phyloP scores from a whole-genome alignment of 768 basidiomycete genomes.

The Pilatotrama ljubarskyi region DNA sequence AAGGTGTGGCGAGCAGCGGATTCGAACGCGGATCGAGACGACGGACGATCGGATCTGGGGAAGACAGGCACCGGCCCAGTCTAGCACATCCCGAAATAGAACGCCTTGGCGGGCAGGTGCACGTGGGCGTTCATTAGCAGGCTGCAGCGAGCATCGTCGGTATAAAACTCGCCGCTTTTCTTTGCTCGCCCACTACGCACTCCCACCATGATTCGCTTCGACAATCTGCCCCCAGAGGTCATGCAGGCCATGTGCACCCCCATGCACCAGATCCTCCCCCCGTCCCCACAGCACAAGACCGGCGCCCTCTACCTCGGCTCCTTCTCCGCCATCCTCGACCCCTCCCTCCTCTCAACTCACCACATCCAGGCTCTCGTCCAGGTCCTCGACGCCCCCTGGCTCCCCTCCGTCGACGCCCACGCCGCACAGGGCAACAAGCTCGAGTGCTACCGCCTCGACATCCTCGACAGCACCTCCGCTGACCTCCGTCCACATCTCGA shows the following conservation, averaged over 20 bases:
- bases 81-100: neutral
- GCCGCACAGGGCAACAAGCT: conserved; percentile 33
- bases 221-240: conserved; percentile 70
- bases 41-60: neutral
- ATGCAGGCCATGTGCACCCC: conserved; percentile 86
- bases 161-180: neutral
- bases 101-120: conserved; percentile 13
- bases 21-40: neutral
- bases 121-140: conserved; percentile 1
- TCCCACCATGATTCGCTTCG: conserved; percentile 70
- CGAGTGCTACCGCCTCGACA: conserved; percentile 64
- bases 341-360: conserved; percentile 48
- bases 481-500: conserved; percentile 72
- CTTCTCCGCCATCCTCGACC: conserved; percentile 58
- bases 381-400: conserved; percentile 67
- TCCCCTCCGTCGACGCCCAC: conserved; percentile 40
- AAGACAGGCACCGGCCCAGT: conserved; percentile 2
- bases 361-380: conserved; percentile 63
- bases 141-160: neutral
- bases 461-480: conserved; percentile 59
- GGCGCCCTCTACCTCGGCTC: conserved; percentile 74
- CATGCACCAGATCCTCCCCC: conserved; percentile 71
- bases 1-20: neutral
- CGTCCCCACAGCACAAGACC: conserved; percentile 27
- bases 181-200: neutral